Evolutionary conservation across 176 grass and related monocot genomes (phyloP).

Genomic region (Oryza brachyantha): DNA sequence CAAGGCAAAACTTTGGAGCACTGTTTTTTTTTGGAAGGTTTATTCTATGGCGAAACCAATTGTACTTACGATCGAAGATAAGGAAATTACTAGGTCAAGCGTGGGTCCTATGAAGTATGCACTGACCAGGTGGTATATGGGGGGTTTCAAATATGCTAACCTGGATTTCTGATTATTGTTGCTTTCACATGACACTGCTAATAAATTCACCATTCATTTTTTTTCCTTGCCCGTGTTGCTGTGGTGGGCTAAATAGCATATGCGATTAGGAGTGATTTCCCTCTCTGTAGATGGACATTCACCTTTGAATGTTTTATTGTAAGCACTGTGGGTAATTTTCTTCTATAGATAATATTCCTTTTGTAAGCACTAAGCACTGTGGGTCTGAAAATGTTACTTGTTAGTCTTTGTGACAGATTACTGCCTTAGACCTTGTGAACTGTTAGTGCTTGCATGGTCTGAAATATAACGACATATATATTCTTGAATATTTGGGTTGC

Average conservation of each 20-base stretch:
- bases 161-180: slow-evolving; percentile 1
- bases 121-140: neutral
- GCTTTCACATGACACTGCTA: neutral
- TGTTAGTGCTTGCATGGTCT: neutral
- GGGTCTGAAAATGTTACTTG: neutral
- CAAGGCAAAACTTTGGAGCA: neutral
- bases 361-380: neutral
- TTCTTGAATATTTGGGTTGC: neutral
- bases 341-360: neutral
- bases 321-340: neutral
- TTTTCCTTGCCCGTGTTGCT: neutral
- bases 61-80: neutral
- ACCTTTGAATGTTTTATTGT: neutral
- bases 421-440: neutral
- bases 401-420: neutral
- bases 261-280: neutral
- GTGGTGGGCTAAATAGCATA: neutral
- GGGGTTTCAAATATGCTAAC: neutral
- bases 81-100: neutral
- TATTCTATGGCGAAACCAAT: neutral
- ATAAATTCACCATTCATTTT: neutral
- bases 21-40: neutral
- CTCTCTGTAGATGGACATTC: neutral
- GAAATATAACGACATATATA: neutral
- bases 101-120: neutral